phyloP scores from a whole-genome alignment of 129 eudicot genomes.

The Flaveria bidentis region DNA sequence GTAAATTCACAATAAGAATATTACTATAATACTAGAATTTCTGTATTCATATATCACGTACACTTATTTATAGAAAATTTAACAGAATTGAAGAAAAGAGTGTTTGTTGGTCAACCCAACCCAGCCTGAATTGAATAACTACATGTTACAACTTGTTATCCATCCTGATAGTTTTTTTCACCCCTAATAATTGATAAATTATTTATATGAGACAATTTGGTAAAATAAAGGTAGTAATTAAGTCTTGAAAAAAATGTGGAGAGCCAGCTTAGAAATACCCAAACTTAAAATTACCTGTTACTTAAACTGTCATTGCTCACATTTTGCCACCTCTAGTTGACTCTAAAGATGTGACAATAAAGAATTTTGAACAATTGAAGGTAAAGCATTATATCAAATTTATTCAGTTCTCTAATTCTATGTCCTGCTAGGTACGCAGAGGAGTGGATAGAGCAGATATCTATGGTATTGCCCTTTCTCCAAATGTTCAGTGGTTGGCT shows the following conservation, averaged over 20 bases:
- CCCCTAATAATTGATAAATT: slow-evolving; percentile 3
- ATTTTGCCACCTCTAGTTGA: neutral
- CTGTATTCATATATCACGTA: neutral
- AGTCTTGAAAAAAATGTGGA: neutral
- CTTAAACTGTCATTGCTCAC: neutral
- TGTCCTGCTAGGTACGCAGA: slow-evolving; percentile 71
- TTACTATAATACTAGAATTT: neutral
- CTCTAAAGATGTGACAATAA: neutral
- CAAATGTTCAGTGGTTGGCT: slow-evolving; percentile 92
- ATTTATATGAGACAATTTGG: neutral
- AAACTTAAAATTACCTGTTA: neutral
- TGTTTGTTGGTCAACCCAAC: neutral
- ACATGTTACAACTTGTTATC: neutral
- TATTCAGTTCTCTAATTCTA: slow-evolving; percentile 11
- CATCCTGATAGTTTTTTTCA: neutral
- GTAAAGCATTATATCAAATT: neutral
- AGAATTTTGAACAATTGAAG: neutral
- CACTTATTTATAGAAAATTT: neutral
- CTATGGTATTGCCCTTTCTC: slow-evolving; percentile 80
- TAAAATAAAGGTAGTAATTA: neutral
- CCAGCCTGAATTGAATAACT: neutral
- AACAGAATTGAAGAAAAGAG: neutral
- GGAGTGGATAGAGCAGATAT: slow-evolving; percentile 91
- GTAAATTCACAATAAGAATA: neutral
- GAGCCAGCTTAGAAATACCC: neutral